phyloP scores from a whole-genome alignment of 805 yeast genomes.

The Starmerella kuoi region DNA sequence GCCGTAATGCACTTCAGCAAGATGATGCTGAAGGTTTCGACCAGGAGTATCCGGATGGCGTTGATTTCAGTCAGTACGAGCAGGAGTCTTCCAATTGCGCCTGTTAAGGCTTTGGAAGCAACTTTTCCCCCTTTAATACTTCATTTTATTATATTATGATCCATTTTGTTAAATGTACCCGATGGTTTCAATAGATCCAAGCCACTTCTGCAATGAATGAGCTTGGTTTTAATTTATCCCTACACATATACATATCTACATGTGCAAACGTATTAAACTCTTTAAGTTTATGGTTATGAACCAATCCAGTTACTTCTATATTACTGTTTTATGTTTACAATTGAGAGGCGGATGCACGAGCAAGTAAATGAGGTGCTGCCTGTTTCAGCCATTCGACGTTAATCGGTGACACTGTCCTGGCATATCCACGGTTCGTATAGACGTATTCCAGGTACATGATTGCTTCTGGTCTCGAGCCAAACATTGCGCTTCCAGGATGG shows the following conservation, averaged over 20 bases:
- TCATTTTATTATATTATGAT: no score
- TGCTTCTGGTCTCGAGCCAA: conserved; percentile 72
- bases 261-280: no score
- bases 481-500: conserved; percentile 81
- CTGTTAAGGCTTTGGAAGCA: no score
- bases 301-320: no score
- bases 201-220: no score
- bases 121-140: no score
- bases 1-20: conserved; percentile 89
- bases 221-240: no score
- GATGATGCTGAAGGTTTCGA: conserved; percentile 83
- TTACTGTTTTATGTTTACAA: no score
- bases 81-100: conserved; percentile 66
- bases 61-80: conserved; percentile 75
- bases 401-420: conserved; percentile 72
- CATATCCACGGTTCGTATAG: conserved; percentile 84
- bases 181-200: background rate
- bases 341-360: conserved; percentile 9
- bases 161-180: background rate
- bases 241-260: no score
- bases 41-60: conserved; percentile 93
- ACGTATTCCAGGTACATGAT: conserved; percentile 92
- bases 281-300: no score
- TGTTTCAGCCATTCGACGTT: conserved; percentile 60
- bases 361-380: conserved; percentile 20